A percentile compares a stretch with the other conserved stretches of the same genome.
phyloP scores from a whole-genome alignment of 768 basidiomycete genomes.

The Lactarius pseudohatsudake region DNA sequence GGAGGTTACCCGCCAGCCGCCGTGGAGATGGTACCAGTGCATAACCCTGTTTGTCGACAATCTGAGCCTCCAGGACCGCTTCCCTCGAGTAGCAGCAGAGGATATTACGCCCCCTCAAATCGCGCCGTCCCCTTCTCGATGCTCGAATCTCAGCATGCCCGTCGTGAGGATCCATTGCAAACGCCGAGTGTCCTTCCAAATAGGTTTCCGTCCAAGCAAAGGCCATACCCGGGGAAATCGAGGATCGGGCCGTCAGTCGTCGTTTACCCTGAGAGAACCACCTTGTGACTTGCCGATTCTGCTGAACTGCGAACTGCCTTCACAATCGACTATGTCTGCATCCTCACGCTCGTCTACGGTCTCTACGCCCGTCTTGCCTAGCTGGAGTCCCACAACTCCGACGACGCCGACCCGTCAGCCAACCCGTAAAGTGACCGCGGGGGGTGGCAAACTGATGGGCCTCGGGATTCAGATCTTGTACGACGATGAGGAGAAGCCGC shows the following conservation, averaged over 20 bases:
- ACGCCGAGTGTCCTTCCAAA: not conserved
- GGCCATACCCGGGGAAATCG: not conserved
- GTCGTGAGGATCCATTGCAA: not conserved
- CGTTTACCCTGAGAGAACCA: constrained; percentile 16
- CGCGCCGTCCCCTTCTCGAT: not conserved
- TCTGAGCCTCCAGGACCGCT: constrained; percentile 6
- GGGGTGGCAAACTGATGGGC: constrained; percentile 20
- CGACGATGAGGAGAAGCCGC: constrained; percentile 14
- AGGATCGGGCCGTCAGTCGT: constrained; percentile 20
- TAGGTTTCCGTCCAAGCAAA: not conserved
- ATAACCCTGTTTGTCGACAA: constrained; percentile 3
- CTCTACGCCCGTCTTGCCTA: constrained; percentile 23
- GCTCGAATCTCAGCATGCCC: constrained; percentile 1
- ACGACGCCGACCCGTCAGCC: constrained; percentile 26
- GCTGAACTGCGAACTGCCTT: constrained; percentile 21
- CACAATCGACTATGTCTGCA: constrained; percentile 20
- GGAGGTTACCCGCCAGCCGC: constrained; percentile 20
- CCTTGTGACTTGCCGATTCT: constrained; percentile 23
- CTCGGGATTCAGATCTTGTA: constrained; percentile 28
- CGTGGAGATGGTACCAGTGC: constrained; percentile 12
- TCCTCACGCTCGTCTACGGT: constrained; percentile 27
- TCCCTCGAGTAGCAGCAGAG: not conserved
- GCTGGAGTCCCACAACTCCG: constrained; percentile 17
- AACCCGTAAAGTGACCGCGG: constrained; percentile 9
- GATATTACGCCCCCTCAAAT: not conserved